Percentiles rank a stretch among this genome's conserved stretches.
phyloP scores from a whole-genome alignment of 2,329 filamentous ascomycete species.

The Aspergillus hortae region DNA sequence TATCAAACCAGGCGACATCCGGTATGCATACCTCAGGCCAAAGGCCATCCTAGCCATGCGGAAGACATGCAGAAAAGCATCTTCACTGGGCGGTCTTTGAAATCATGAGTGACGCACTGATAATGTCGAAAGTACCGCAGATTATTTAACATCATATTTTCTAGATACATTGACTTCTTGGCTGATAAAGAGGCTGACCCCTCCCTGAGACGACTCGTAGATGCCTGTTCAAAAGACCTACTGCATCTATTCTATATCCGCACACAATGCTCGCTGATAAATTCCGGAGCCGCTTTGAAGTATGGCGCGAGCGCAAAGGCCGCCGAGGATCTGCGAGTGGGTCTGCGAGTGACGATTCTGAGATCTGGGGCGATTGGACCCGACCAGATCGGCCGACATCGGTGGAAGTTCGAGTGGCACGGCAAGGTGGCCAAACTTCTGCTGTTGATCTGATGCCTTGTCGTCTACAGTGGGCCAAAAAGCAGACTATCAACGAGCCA shows the following conservation, averaged over 20 bases:
- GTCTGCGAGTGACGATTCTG: neutral
- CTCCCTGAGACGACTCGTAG: no score
- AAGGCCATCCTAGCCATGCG: neutral
- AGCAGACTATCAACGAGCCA: neutral
- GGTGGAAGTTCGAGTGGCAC: neutral
- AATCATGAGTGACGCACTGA: neutral
- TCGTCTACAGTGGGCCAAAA: conserved; percentile 3
- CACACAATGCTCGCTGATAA: no score
- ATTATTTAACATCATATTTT: neutral
- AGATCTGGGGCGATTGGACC: neutral
- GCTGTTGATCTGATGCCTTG: conserved; percentile 1
- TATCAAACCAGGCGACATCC: no score
- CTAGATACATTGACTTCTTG: no score
- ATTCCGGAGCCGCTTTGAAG: no score
- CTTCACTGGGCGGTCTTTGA: neutral
- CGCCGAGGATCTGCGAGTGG: neutral
- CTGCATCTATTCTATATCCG: no score
- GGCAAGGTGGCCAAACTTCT: neutral
- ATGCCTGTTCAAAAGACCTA: no score
- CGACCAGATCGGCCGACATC: neutral
- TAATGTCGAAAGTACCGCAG: neutral
- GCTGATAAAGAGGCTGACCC: no score
- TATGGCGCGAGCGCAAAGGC: no score
- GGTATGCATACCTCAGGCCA: neutral
- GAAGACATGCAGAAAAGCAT: neutral